Evolutionary conservation across 164 flowering plant species (phyloP).

Genomic region (Vitis labrusca): DNA sequence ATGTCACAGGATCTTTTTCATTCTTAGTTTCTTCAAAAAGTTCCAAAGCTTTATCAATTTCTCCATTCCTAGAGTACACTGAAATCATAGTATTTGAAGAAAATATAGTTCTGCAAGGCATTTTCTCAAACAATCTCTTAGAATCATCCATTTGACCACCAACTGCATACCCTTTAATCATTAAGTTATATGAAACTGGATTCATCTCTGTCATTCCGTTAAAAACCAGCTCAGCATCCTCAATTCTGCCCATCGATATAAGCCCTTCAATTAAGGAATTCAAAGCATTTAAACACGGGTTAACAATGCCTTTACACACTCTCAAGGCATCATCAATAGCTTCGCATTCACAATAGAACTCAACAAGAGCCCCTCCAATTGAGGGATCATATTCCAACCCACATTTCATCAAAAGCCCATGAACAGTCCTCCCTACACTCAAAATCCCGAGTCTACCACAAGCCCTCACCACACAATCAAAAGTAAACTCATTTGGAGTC

Average conservation of each 20-base stretch:
- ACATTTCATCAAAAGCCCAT: conserved; percentile 43
- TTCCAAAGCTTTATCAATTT: conserved; percentile 47
- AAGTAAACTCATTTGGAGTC: conserved; percentile 63
- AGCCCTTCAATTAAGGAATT: conserved; percentile 52
- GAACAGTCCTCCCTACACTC: conserved; percentile 42
- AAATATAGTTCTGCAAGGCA: conserved; percentile 41
- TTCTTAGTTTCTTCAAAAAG: conserved; percentile 53
- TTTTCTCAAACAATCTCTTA: conserved; percentile 40
- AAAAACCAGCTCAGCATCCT: conserved; percentile 55
- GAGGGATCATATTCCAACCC: conserved; percentile 57
- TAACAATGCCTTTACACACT: conserved; percentile 26
- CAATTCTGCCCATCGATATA: conserved; percentile 36
- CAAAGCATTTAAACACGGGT: conserved; percentile 42
- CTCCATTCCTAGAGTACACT: conserved; percentile 48
- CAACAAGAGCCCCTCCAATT: conserved; percentile 52
- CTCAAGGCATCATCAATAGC: conserved; percentile 45
- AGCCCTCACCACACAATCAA: conserved; percentile 61
- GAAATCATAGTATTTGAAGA: conserved; percentile 66
- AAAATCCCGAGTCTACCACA: conserved; percentile 40
- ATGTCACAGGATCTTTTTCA: conserved; percentile 54
- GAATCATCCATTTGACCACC: conserved; percentile 46
- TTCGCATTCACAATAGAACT: conserved; percentile 51
- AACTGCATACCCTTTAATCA: conserved; percentile 73
- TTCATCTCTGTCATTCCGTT: conserved; percentile 24
- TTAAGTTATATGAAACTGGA: conserved; percentile 48